phyloP scores from a whole-genome alignment of 495 filamentous ascomycete species.

The Penicillium odoratum region DNA sequence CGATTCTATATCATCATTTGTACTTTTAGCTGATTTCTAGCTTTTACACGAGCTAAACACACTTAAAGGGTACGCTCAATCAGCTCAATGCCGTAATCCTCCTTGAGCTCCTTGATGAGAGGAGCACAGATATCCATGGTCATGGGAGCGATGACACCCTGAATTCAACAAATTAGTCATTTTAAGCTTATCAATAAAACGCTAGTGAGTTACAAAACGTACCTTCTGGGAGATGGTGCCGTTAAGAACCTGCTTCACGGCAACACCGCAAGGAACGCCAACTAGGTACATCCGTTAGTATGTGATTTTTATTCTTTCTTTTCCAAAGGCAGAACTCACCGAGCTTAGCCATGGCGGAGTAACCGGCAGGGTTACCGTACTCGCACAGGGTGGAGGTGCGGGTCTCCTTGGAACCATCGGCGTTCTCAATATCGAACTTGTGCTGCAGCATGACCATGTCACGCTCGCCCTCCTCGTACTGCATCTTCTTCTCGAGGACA shows the following conservation, averaged over 20 bases:
- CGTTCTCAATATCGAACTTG: constrained; percentile 85
- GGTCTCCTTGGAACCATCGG: constrained; percentile 72
- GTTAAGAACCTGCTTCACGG: constrained; percentile 79
- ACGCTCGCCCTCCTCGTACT: constrained; percentile 79
- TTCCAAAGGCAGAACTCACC: neutral
- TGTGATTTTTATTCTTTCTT: neutral
- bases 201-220: neutral
- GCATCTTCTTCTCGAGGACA: constrained; percentile 88
- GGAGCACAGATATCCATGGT: constrained; percentile 64
- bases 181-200: neutral
- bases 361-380: constrained; percentile 80
- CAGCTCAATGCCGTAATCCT: constrained; percentile 29
- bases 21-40: constrained; percentile 12
- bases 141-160: constrained; percentile 81
- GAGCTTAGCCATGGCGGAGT: constrained; percentile 87
- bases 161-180: constrained; percentile 3
- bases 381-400: constrained; percentile 80
- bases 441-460: constrained; percentile 90
- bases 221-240: constrained; percentile 72
- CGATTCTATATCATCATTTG: constrained; percentile 17
- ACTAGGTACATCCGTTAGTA: constrained; percentile 36
- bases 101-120: constrained; percentile 62
- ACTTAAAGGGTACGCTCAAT: constrained; percentile 43
- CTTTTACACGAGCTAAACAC: neutral
- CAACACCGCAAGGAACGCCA: constrained; percentile 61